Percentiles rank a stretch among this genome's conserved stretches.
These are phyloP conservation scores for Scleroderma bovista DNA, from an alignment of 768 basidiomycete genomes.

Conservation along the genomic window DNA sequence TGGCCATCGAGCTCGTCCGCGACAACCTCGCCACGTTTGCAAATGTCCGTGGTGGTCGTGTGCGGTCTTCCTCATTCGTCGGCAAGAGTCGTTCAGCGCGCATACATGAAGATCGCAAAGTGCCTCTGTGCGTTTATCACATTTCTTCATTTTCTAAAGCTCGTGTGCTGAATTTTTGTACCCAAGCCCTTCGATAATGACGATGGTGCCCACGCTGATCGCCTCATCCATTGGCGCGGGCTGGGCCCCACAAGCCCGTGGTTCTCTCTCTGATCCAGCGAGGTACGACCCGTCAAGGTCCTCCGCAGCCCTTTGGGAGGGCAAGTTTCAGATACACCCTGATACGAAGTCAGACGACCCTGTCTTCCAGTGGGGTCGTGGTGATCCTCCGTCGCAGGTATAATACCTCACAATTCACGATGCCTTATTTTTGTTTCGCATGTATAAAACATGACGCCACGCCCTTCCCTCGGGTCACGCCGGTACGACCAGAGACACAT, in stretches of 20 bases:
- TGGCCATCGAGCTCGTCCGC: slow-evolving; percentile 74
- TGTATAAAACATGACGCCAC: not conserved
- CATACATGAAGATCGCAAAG: slow-evolving; percentile 42
- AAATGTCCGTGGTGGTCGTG: slow-evolving; percentile 81
- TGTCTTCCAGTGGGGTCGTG: slow-evolving; percentile 28
- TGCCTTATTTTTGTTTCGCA: not conserved
- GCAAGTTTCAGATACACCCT: slow-evolving; percentile 83
- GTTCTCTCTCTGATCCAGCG: slow-evolving; percentile 69
- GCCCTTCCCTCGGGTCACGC: not conserved
- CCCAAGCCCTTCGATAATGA: slow-evolving; percentile 61
- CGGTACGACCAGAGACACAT: not conserved
- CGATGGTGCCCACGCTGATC: slow-evolving; percentile 71
- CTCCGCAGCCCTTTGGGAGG: slow-evolving; percentile 79
- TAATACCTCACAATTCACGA: not conserved
- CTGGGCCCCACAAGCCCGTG: slow-evolving; percentile 50
- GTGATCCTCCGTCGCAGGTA: slow-evolving; percentile 12
- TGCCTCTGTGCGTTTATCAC: slow-evolving; percentile 40
- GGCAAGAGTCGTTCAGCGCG: slow-evolving; percentile 70
- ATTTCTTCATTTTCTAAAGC: slow-evolving; percentile 10
- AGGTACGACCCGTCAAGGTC: slow-evolving; percentile 73
- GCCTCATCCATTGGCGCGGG: slow-evolving; percentile 69
- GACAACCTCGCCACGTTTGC: slow-evolving; percentile 84
- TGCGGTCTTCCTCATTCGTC: slow-evolving; percentile 82
- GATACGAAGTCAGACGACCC: slow-evolving; percentile 70
- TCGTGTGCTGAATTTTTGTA: slow-evolving; percentile 18